Evolutionary conservation across 2,329 filamentous ascomycete species (phyloP).

Genomic region (Colletotrichum costaricense): DNA sequence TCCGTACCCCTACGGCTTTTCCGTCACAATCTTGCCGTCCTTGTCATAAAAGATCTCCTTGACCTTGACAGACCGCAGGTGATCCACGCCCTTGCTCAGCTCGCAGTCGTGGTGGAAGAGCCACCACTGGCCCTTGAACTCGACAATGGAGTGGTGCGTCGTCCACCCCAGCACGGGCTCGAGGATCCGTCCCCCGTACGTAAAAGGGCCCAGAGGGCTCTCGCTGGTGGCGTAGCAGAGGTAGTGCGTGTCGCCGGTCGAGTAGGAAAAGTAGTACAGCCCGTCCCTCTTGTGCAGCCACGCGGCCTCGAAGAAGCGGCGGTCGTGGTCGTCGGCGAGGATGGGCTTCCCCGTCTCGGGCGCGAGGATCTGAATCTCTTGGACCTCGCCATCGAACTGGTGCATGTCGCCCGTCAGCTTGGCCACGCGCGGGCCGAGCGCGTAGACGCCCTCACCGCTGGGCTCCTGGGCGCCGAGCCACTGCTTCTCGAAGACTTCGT

Average conservation of each 20-base stretch:
- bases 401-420: constrained; percentile 74
- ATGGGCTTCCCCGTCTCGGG: constrained; percentile 69
- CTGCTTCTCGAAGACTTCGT: constrained; percentile 64
- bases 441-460: constrained; percentile 62
- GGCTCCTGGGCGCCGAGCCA: constrained; percentile 71
- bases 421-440: constrained; percentile 75
- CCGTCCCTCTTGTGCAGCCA: constrained; percentile 81
- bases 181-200: constrained; percentile 76
- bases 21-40: constrained; percentile 68
- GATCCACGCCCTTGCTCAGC: constrained; percentile 75
- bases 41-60: constrained; percentile 79
- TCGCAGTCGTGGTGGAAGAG: constrained; percentile 82
- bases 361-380: constrained; percentile 73
- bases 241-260: constrained; percentile 82
- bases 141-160: constrained; percentile 82
- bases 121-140: constrained; percentile 78
- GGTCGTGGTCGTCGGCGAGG: constrained; percentile 74
- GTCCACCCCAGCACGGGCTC: constrained; percentile 86
- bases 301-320: constrained; percentile 83
- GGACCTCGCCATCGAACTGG: constrained; percentile 64
- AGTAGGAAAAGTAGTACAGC: constrained; percentile 82
- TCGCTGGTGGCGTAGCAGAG: constrained; percentile 76
- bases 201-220: constrained; percentile 77
- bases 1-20: constrained; percentile 44
- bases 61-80: constrained; percentile 79